Percentiles rank a stretch among this genome's conserved stretches.
These are phyloP conservation scores for Ascochyta rabiei DNA, from an alignment of 2,329 filamentous ascomycete genomes.

Conservation along the genomic window DNA sequence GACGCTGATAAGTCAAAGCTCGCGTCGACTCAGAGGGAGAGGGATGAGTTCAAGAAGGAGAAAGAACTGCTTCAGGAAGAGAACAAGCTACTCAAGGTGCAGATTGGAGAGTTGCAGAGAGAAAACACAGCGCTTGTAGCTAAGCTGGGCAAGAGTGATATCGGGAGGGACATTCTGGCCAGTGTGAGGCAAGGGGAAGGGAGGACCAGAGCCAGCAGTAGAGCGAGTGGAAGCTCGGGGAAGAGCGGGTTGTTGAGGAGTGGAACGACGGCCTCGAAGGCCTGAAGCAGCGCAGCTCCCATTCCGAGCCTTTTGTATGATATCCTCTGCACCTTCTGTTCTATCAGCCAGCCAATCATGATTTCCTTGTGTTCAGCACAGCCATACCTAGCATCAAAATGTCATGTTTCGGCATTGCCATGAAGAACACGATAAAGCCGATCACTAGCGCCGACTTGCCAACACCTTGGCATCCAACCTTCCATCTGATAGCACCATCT, in stretches of 20 bases:
- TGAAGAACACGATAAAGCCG: no score
- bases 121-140: conserved; percentile 62
- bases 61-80: conserved; percentile 56
- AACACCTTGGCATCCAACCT: conserved; percentile 1
- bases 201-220: conserved; percentile 34
- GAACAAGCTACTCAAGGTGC: conserved; percentile 56
- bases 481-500: conserved; percentile 2
- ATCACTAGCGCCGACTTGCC: conserved; percentile 5
- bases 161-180: conserved; percentile 40
- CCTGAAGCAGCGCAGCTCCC: neutral
- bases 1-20: conserved; percentile 63
- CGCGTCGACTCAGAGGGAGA: conserved; percentile 54
- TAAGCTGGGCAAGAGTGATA: conserved; percentile 50
- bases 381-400: no score
- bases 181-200: conserved; percentile 33
- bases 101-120: conserved; percentile 62
- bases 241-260: conserved; percentile 24
- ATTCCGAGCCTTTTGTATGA: neutral
- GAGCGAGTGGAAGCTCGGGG: conserved; percentile 31
- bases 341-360: no score
- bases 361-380: no score
- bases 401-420: no score
- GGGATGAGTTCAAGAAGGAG: conserved; percentile 54
- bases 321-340: no score
- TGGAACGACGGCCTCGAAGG: conserved; percentile 13